Evolutionary conservation across 1,284 basidiomycete species (phyloP), one percentile per base, ranked within the genome.

Genomic region (Wolfiporia cocos): DNA sequence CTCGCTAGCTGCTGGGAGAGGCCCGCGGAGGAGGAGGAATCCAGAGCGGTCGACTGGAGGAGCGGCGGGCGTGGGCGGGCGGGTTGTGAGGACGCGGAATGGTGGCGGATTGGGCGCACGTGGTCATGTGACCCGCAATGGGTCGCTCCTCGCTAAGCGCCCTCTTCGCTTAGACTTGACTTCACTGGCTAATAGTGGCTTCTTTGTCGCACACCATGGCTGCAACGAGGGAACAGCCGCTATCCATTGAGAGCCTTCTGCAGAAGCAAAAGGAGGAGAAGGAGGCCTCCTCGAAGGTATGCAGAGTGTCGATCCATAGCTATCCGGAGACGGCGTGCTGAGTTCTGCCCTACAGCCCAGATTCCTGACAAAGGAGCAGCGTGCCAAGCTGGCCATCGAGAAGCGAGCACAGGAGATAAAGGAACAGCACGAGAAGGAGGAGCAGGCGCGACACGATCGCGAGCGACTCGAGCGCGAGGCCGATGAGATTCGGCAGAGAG

Each of bases 351-450:
- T 24, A 17, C 62, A 93, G 90, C 91, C 91, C 24, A 92, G 79
- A 62, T 95, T 95, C 68, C 71, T 95, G 15, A 79, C 86, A 3
- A 94, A 86, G 63, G 88, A 91, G 52, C 85, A 93, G 57, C 79
- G 92, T 34, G 88, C 88, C n/a, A 79, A 81, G 55, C 67, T 94
- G 29, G 93, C 92, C 1, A 86, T 95, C 49, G 81, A 83, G 28
- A 86, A 90, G 56, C 82, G 92, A n/a, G 74, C 79, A 39, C 76
- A 80, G 49, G 91, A 90, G 61, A 84, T 91, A 42, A 74, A 68
- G 43, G 80, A 77, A 37, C 75, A 86, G 55, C 80, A 72, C 49
- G 78, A 77, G 46, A 76, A 69, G 41, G 76, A 80, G 22, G 80
- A 87, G 34, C 64, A 68, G 4, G 47, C 76, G 1, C 73, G 68